Percentiles rank a stretch among this genome's conserved stretches.
Conservation (phyloP, 139 green algal genomes). For the Picochlorum sp. region DNA sequence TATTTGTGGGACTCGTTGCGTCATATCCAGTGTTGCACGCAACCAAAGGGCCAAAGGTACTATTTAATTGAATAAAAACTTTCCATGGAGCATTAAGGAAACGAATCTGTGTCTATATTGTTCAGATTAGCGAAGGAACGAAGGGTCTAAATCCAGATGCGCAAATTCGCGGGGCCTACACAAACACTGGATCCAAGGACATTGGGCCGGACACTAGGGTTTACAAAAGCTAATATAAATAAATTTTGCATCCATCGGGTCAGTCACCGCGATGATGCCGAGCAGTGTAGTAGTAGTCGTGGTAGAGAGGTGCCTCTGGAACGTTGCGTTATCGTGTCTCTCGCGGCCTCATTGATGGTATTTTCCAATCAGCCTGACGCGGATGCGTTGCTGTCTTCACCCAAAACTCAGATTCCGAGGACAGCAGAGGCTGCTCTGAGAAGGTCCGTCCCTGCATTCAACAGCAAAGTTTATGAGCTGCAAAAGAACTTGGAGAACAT, state of each 20-base stretch:
- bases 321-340: not conserved
- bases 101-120: not conserved
- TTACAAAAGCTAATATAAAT: not conserved
- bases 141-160: slow-evolving; percentile 30
- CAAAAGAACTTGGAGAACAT: slow-evolving; percentile 51
- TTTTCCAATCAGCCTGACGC: slow-evolving; percentile 23
- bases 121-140: slow-evolving; percentile 22
- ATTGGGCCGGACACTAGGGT: slow-evolving; percentile 36
- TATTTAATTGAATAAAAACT: not conserved
- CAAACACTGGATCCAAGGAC: slow-evolving; percentile 54
- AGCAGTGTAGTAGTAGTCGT: not conserved
- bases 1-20: slow-evolving; percentile 15
- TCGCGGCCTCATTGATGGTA: slow-evolving; percentile 11
- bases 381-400: slow-evolving; percentile 55
- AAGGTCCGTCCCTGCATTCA: slow-evolving; percentile 72
- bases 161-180: slow-evolving; percentile 50
- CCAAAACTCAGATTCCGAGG: slow-evolving; percentile 55
- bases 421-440: slow-evolving; percentile 53
- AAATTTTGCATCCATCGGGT: too few relatives aligned
- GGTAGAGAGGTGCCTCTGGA: not conserved
- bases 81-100: not conserved
- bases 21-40: slow-evolving; percentile 23
- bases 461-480: slow-evolving; percentile 45
- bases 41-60: slow-evolving; percentile 1
- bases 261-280: too few relatives aligned